Conservation (phyloP, 164 flowering plant species). For the Sedum album region DNA sequence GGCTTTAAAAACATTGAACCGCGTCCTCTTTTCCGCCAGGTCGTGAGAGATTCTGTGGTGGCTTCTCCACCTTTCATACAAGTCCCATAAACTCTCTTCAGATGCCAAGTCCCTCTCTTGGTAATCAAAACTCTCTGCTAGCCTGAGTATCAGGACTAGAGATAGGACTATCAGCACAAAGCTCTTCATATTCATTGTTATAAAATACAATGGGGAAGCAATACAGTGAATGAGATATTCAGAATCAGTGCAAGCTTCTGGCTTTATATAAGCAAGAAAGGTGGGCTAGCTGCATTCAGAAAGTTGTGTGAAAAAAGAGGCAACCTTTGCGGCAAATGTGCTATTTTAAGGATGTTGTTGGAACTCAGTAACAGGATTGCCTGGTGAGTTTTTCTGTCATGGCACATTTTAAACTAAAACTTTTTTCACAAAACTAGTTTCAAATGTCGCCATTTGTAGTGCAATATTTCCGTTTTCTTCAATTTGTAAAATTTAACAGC, state of each 20-base stretch:
- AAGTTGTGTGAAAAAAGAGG: slow-evolving; percentile 14
- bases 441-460: no score
- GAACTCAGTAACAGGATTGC: neutral
- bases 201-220: neutral
- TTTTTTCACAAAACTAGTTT: no score
- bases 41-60: slow-evolving; percentile 48
- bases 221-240: slow-evolving; percentile 8
- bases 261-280: neutral
- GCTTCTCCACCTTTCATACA: slow-evolving; percentile 68
- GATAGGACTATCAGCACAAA: slow-evolving; percentile 19
- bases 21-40: slow-evolving; percentile 40
- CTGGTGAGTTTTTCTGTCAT: no score
- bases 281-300: slow-evolving; percentile 4
- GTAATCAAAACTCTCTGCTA: slow-evolving; percentile 41
- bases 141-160: slow-evolving; percentile 22
- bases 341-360: neutral
- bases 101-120: slow-evolving; percentile 47
- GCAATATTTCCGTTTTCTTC: no score
- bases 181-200: slow-evolving; percentile 22
- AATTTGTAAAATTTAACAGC: no score
- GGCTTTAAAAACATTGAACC: slow-evolving; percentile 64
- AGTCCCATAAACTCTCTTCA: slow-evolving; percentile 49
- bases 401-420: no score
- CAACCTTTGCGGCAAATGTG: neutral
- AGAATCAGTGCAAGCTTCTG: neutral